Conservation (phyloP, 179 eudicot species). For the Nepenthes alata region DNA sequence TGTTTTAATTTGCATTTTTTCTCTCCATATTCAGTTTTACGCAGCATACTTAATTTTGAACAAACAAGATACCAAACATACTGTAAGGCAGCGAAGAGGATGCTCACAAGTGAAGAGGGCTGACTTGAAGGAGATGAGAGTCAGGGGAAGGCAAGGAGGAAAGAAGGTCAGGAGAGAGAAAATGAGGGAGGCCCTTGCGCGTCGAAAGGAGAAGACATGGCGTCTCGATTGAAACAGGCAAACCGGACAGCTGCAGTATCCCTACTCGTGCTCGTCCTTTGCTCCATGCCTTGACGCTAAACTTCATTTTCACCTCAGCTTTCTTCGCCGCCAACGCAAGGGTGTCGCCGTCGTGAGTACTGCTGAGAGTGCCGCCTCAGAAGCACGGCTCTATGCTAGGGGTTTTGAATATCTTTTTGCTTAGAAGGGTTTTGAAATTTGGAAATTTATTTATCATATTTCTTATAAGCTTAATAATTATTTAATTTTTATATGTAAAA, state of each 20-base stretch:
- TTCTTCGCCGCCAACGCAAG: too few relatives aligned
- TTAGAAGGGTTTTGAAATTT: too few relatives aligned
- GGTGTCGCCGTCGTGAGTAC: too few relatives aligned
- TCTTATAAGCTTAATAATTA: too few relatives aligned
- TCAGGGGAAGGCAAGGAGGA: constrained; percentile 47
- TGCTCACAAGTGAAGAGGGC: constrained; percentile 73
- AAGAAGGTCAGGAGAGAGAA: constrained; percentile 68
- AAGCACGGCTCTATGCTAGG: too few relatives aligned
- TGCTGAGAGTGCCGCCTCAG: too few relatives aligned
- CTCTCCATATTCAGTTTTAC: too few relatives aligned
- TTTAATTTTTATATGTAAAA: too few relatives aligned
- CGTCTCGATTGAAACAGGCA: constrained; percentile 29
- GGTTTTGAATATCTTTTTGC: too few relatives aligned
- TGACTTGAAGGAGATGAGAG: constrained; percentile 52
- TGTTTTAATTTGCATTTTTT: too few relatives aligned
- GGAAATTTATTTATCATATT: too few relatives aligned
- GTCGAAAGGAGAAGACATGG: constrained; percentile 67
- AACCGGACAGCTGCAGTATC: constrained; percentile 28
- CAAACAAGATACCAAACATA: not conserved
- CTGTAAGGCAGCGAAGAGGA: not conserved
- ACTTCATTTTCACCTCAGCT: constrained; percentile 34
- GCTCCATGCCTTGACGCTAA: constrained; percentile 43
- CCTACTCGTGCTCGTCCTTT: constrained; percentile 49
- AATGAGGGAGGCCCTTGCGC: constrained; percentile 61
- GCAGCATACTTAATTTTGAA: too few relatives aligned